Conservation (phyloP, 2,329 filamentous ascomycete genomes). For the Aspergillus arachidicola region DNA sequence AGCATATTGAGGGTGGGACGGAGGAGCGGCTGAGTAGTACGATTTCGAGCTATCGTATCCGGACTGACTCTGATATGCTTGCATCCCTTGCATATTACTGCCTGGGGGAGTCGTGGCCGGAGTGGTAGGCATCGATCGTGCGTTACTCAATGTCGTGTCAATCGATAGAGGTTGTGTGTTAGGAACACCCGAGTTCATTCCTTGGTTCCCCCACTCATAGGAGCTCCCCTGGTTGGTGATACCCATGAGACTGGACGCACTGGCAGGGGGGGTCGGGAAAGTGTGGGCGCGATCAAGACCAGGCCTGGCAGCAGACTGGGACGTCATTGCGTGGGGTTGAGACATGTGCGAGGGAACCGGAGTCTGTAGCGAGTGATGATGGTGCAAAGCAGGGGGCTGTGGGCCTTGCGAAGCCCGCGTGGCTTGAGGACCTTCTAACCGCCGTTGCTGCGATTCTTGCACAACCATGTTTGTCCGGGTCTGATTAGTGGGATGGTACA, state of each 20-base stretch:
- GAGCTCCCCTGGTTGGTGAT: constrained; percentile 73
- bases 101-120: constrained; percentile 88
- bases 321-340: constrained; percentile 67
- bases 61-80: constrained; percentile 71
- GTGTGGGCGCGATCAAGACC: constrained; percentile 83
- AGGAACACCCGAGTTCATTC: constrained; percentile 64
- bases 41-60: constrained; percentile 76
- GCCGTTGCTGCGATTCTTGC: constrained; percentile 76
- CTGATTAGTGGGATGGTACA: constrained; percentile 88
- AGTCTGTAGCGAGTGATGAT: constrained; percentile 60
- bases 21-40: constrained; percentile 73
- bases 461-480: constrained; percentile 81
- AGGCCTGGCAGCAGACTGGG: constrained; percentile 61
- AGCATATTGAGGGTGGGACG: constrained; percentile 68
- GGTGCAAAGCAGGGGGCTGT: constrained; percentile 62
- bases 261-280: constrained; percentile 91
- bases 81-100: constrained; percentile 73
- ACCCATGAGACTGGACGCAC: constrained; percentile 80
- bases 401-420: constrained; percentile 66
- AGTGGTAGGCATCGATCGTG: constrained; percentile 86
- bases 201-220: constrained; percentile 75
- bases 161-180: constrained; percentile 74
- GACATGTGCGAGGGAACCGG: constrained; percentile 62
- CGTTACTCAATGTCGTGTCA: constrained; percentile 75
- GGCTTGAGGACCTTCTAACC: constrained; percentile 58